Base-by-base conservation (phyloP, 192 early-diverging fungal species). In the Backusella tuberculispora region DNA sequence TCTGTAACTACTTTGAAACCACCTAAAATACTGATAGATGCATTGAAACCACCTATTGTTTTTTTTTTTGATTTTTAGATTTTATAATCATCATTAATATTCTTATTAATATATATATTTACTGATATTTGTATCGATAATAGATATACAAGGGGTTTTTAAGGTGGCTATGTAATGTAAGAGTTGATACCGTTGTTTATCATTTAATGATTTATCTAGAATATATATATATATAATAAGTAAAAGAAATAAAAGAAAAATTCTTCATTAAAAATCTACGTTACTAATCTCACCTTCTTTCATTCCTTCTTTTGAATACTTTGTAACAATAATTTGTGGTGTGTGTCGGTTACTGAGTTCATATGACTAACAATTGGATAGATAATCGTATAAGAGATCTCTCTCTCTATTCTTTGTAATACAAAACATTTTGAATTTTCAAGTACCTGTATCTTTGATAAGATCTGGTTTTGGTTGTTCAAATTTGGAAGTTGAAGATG, bases 121-220 rank as follows among this genome's bases (percentile, higher is more conserved):
- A 60, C 53, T 60, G 9, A 60, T 60, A 0, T 19, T 0, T 17
- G 91, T 96, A 73, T 96, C 84, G 75, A 98, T 86, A 53, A 99
- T 85, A 5, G 94, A 87, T 44, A 99, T 92, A 71, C 92, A 89
- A 0, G 97, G 97, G 69, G 92, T 99, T 50, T 89, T 81, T 41
- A 92, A 78, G 14, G 96, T 89, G 4, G 92, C 96, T 60, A 97
- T 92, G 40, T 94, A 80, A 81, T 99, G 95, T 85, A 98, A 95
- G 66, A 98, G 80, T 74, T 85, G 83, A 83, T 97, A 99, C 8
- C 53, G 53, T 14, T 60, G 53, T 12, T 60, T 60, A 60, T 60
- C 53, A 12, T 24, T 60, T 60, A 60, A 60, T 8, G 24, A 26
- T 1, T 3, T 12, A 5, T 60, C 53, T 60, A 4, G 1, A n/a